phyloP scores from a whole-genome alignment of 257 asterid genomes.

The Datura wrightii region DNA sequence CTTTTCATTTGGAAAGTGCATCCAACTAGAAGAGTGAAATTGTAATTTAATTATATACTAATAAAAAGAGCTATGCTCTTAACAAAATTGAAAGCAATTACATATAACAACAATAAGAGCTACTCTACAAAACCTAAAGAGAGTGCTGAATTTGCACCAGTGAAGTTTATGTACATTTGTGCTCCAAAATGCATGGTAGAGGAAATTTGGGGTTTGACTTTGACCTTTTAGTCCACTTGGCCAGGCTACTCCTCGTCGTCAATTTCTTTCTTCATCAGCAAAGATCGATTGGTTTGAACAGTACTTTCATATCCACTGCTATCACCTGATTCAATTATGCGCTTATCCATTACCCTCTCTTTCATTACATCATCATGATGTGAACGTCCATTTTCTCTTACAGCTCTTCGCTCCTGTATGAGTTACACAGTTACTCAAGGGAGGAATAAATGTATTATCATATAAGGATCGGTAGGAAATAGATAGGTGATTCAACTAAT shows the following conservation, averaged over 20 bases:
- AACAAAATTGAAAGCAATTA: conserved; percentile 14
- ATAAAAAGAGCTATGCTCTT: conserved; percentile 16
- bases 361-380: conserved; percentile 46
- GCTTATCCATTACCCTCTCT: conserved; percentile 54
- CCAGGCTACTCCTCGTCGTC: conserved; percentile 55
- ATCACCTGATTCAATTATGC: conserved; percentile 67
- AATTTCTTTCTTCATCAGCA: conserved; percentile 65
- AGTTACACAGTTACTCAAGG: not conserved
- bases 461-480: not conserved
- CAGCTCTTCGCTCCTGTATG: conserved; percentile 69
- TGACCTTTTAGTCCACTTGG: not conserved
- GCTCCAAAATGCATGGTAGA: conserved; percentile 26
- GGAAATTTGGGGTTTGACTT: not conserved
- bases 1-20: conserved; percentile 26
- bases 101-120: conserved; percentile 23
- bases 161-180: conserved; percentile 27
- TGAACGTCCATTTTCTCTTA: conserved; percentile 51
- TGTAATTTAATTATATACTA: conserved; percentile 10
- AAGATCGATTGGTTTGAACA: conserved; percentile 56
- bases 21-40: conserved; percentile 2
- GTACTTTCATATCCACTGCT: conserved; percentile 83
- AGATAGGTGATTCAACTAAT: not conserved
- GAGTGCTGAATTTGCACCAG: conserved; percentile 25
- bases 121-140: conserved; percentile 22
- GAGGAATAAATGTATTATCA: not conserved